phyloP scores from a whole-genome alignment of 805 yeast genomes.

The Suhomyces prunicola region DNA sequence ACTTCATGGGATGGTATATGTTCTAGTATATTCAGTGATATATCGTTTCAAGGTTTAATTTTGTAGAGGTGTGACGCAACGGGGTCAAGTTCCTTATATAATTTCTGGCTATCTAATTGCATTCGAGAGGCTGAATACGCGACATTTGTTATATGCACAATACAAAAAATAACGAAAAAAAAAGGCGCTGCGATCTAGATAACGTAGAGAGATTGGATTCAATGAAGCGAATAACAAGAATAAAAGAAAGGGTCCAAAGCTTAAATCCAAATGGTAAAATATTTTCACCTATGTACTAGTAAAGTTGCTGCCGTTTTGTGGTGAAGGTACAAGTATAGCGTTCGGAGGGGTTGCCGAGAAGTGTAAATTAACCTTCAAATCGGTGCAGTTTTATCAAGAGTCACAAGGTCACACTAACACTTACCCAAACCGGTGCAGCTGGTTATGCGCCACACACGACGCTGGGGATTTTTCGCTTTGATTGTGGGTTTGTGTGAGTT shows the following conservation, averaged over 20 bases:
- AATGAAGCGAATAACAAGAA: neutral
- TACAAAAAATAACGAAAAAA: neutral
- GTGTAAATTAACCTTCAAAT: neutral
- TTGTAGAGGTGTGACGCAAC: neutral
- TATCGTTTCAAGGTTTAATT: neutral
- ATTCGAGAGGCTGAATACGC: neutral
- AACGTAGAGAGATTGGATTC: neutral
- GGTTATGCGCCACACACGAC: neutral
- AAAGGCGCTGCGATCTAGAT: neutral
- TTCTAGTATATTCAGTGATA: neutral
- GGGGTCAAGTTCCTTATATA: neutral
- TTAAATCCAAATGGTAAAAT: neutral
- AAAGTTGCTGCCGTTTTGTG: neutral
- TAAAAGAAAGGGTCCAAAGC: neutral
- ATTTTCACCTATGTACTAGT: neutral
- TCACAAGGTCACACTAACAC: neutral
- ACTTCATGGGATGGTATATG: slow-evolving; percentile 63
- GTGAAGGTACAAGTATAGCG: neutral
- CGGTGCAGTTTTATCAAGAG: neutral
- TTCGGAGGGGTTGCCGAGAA: neutral
- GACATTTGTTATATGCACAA: neutral
- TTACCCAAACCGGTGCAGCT: neutral
- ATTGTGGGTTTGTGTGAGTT: neutral
- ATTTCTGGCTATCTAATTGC: neutral
- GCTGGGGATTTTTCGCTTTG: neutral